Conservation (phyloP, 345 rosid genomes). For the Salix dunnii region DNA sequence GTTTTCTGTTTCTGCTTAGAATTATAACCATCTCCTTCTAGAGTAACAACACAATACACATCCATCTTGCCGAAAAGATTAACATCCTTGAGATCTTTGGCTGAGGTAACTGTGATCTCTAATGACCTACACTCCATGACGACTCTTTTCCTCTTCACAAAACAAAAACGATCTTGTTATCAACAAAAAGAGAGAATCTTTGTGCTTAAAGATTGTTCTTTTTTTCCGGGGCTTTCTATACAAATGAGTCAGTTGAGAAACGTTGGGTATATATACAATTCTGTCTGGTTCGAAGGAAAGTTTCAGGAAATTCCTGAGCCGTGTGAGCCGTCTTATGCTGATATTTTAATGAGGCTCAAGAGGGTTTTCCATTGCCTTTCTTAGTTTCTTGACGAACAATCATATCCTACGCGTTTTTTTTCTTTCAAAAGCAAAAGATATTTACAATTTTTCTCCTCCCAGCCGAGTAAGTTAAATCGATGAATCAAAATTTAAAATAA, state of each 20-base stretch:
- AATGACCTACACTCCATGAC: constrained; percentile 52
- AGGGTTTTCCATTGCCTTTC: not conserved
- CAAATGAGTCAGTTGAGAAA: not conserved
- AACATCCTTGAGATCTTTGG: constrained; percentile 50
- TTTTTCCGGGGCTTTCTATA: not conserved
- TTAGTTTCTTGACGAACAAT: not conserved
- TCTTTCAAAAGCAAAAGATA: too few species aligned
- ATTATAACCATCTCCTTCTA: constrained; percentile 38
- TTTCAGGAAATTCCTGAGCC: not conserved
- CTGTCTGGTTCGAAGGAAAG: not conserved
- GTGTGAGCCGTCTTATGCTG: not conserved
- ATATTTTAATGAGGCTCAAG: not conserved
- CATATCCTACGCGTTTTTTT: not conserved
- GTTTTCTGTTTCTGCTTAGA: constrained; percentile 47
- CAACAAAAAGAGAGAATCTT: not conserved
- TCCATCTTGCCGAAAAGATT: constrained; percentile 59
- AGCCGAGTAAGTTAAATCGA: too few species aligned
- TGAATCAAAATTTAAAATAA: too few species aligned
- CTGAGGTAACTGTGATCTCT: constrained; percentile 49
- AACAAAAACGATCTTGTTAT: not conserved
- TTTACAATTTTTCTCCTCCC: too few species aligned
- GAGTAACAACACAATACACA: constrained; percentile 48
- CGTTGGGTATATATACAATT: not conserved
- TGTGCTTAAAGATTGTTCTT: not conserved
- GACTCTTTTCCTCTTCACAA: not conserved